phyloP scores from a whole-genome alignment of 2,329 filamentous ascomycete species.

The Beauveria sp. region DNA sequence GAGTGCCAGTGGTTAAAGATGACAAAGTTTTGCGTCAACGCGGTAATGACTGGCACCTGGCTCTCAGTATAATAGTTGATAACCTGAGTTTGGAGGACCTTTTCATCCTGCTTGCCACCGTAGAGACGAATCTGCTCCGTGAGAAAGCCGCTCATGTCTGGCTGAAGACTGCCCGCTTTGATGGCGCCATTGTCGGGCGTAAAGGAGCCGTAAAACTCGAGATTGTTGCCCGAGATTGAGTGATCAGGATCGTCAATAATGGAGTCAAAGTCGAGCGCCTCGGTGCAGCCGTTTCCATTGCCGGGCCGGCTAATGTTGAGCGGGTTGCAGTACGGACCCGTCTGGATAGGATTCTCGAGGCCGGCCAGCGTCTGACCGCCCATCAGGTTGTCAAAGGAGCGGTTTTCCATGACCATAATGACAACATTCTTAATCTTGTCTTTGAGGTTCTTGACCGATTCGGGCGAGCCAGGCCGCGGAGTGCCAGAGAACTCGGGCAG shows the following conservation, averaged over 20 bases:
- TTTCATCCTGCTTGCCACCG: conserved; percentile 22
- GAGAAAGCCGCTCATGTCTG: conserved; percentile 31
- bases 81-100: conserved; percentile 29
- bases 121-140: conserved; percentile 32
- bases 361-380: conserved; percentile 31
- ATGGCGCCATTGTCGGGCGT: conserved; percentile 30
- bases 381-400: conserved; percentile 36
- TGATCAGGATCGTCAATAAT: conserved; percentile 35
- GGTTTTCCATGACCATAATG: conserved; percentile 38
- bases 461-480: conserved; percentile 8
- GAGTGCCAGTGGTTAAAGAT: conserved; percentile 39
- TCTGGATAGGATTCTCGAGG: conserved; percentile 34
- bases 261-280: conserved; percentile 31
- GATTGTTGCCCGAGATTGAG: conserved; percentile 33
- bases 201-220: conserved; percentile 35
- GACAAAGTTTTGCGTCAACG: conserved; percentile 31
- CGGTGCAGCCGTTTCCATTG: conserved; percentile 21
- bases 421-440: conserved; percentile 40
- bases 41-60: conserved; percentile 33
- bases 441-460: conserved; percentile 21
- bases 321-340: conserved; percentile 34
- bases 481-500: neutral
- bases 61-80: conserved; percentile 37
- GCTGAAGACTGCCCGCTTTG: conserved; percentile 22
- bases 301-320: conserved; percentile 23